Evolutionary conservation across 2,329 filamentous ascomycete genomes (phyloP).

Genomic region (Elsinoe batatas): DNA sequence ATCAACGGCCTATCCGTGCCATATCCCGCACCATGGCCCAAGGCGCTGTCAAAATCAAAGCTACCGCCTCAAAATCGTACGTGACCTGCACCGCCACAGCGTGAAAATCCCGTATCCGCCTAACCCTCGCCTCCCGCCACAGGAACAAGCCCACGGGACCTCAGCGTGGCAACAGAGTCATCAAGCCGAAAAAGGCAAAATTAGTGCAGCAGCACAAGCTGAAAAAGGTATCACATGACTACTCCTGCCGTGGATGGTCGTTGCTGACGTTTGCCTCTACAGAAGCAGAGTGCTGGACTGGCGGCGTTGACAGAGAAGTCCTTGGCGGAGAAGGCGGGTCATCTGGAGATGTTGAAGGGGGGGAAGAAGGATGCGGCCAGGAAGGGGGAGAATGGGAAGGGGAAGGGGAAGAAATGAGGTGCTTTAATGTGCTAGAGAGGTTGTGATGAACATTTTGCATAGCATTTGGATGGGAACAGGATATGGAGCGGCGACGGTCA

Average conservation of each 20-base stretch:
- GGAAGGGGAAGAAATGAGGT: slow-evolving; percentile 10
- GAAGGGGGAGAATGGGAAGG: slow-evolving; percentile 1
- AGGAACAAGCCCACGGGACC: slow-evolving; percentile 15
- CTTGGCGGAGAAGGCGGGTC: slow-evolving; percentile 57
- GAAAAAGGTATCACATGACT: slow-evolving; percentile 41
- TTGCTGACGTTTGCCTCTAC: slow-evolving; percentile 8
- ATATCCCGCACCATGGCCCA: slow-evolving; percentile 14
- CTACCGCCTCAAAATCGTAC: slow-evolving; percentile 15
- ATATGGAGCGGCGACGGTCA: too few relatives aligned
- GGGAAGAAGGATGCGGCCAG: slow-evolving; percentile 49
- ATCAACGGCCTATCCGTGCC: too few relatives aligned
- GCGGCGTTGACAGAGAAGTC: slow-evolving; percentile 57
- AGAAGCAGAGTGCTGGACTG: slow-evolving; percentile 55
- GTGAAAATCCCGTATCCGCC: too few relatives aligned
- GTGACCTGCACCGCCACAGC: neutral
- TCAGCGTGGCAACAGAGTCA: slow-evolving; percentile 46
- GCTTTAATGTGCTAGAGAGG: too few relatives aligned
- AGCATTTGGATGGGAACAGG: too few relatives aligned
- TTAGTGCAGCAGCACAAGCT: slow-evolving; percentile 53
- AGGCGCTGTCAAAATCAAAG: slow-evolving; percentile 16
- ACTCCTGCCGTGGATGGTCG: neutral
- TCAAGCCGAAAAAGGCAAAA: slow-evolving; percentile 56
- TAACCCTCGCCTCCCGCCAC: neutral
- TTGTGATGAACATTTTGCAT: too few relatives aligned
- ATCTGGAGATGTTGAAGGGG: slow-evolving; percentile 57